Conservation (phyloP, 345 rosid genomes). For the Pistacia atlantica region DNA sequence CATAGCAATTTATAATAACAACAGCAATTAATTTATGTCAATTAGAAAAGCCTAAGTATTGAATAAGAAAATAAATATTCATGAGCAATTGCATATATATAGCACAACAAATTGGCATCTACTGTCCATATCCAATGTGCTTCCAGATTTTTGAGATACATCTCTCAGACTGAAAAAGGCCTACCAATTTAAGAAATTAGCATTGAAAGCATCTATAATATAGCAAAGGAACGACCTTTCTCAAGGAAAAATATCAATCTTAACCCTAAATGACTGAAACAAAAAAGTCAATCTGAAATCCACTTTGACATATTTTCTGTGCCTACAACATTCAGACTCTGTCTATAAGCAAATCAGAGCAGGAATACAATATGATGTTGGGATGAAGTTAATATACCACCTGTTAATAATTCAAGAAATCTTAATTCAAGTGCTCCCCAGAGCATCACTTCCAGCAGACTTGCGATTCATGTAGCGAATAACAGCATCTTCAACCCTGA, state of each 20-base stretch:
- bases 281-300: constrained; percentile 16
- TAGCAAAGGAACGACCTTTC: background rate
- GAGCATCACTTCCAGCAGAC: constrained; percentile 41
- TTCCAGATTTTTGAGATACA: background rate
- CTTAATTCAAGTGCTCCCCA: constrained; percentile 37
- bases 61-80: background rate
- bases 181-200: constrained; percentile 7
- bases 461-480: constrained; percentile 61
- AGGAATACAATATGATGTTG: background rate
- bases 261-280: constrained; percentile 5
- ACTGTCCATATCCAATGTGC: background rate
- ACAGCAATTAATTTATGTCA: background rate
- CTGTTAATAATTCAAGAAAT: constrained; percentile 2
- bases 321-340: constrained; percentile 5
- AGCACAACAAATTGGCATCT: constrained; percentile 1
- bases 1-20: constrained; percentile 1
- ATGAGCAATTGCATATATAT: background rate
- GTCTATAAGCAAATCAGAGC: constrained; percentile 6
- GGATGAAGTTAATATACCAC: constrained; percentile 10
- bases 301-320: background rate
- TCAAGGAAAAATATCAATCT: background rate
- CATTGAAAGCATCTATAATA: background rate
- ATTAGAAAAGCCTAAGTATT: background rate
- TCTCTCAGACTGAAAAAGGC: background rate
- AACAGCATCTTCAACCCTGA: constrained; percentile 62